These are phyloP conservation scores for Phaeotremella fagi DNA, from an alignment of 768 basidiomycete genomes.

Conservation along the genomic window DNA sequence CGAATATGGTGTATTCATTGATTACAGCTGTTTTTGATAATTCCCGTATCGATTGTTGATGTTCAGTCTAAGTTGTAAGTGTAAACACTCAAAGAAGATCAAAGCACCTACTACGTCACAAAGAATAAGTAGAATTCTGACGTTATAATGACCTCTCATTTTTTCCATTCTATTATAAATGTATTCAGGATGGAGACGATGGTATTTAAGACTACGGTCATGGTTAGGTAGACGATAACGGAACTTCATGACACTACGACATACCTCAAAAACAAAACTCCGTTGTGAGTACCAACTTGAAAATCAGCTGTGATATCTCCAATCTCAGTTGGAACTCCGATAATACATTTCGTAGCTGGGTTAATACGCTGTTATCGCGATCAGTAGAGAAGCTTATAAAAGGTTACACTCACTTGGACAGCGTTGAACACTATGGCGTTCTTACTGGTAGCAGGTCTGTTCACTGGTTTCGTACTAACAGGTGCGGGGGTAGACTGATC, in stretches of 20 bases:
- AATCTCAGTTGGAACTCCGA: constrained; percentile 87
- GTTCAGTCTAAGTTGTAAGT: constrained; percentile 63
- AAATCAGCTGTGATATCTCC: constrained; percentile 91
- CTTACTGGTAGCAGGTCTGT: constrained; percentile 11
- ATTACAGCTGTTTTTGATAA: constrained; percentile 87
- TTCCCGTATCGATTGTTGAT: constrained; percentile 84
- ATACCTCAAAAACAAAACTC: constrained; percentile 85
- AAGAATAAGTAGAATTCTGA: constrained; percentile 78
- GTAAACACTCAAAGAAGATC: background rate
- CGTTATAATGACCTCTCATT: constrained; percentile 71
- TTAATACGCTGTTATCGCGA: constrained; percentile 64
- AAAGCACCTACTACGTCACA: constrained; percentile 75
- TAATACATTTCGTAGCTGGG: constrained; percentile 77
- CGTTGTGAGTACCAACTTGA: constrained; percentile 90
- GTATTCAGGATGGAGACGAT: constrained; percentile 96
- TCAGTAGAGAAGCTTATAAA: background rate
- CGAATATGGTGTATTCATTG: constrained; percentile 87
- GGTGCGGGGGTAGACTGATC: background rate
- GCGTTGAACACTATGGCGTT: constrained; percentile 44
- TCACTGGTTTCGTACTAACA: constrained; percentile 2
- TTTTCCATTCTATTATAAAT: constrained; percentile 85
- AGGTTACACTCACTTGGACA: constrained; percentile 32
- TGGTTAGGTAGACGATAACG: constrained; percentile 3
- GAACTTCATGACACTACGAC: background rate
- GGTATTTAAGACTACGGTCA: constrained; percentile 71